Evolutionary conservation across 2,329 filamentous ascomycete genomes (phyloP).

Genomic region (Ophiostoma piceae): DNA sequence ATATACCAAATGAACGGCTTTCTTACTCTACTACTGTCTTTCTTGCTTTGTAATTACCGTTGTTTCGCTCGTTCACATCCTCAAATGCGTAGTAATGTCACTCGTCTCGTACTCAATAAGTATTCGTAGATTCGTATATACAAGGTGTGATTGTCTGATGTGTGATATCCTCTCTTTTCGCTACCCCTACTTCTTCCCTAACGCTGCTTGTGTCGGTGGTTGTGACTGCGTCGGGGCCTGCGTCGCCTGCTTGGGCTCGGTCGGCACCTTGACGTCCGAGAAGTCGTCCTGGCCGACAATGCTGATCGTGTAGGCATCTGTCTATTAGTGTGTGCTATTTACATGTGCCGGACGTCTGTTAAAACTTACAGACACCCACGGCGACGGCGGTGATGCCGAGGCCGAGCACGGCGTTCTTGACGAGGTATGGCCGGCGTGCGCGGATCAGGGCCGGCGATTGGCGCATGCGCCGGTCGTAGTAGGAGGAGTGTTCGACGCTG

Average conservation of each 20-base stretch:
- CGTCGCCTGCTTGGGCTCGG: slow-evolving; percentile 46
- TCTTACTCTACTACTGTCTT: not conserved
- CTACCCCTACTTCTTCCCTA: slow-evolving; percentile 24
- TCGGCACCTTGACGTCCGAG: slow-evolving; percentile 87
- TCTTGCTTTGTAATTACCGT: too few relatives aligned
- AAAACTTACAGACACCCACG: slow-evolving; percentile 77
- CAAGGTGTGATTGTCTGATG: not conserved
- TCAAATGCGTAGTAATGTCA: not conserved
- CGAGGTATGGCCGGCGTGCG: slow-evolving; percentile 80
- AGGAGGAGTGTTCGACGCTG: slow-evolving; percentile 56
- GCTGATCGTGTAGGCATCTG: slow-evolving; percentile 61
- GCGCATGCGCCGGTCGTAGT: slow-evolving; percentile 84
- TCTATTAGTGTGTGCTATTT: not conserved
- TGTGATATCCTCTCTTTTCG: not conserved
- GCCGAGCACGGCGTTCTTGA: slow-evolving; percentile 83
- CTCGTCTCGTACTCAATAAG: not conserved
- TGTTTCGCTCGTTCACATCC: not conserved
- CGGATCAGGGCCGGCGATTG: slow-evolving; percentile 86
- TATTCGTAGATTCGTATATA: slow-evolving; percentile 3
- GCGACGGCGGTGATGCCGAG: slow-evolving; percentile 68
- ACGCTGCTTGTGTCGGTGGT: slow-evolving; percentile 20
- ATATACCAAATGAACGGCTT: slow-evolving; percentile 7
- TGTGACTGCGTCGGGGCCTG: slow-evolving; percentile 33
- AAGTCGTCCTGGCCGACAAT: slow-evolving; percentile 96
- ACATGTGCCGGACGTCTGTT: not conserved